Conservation (phyloP, 768 basidiomycete species). For the Suillus decipiens region DNA sequence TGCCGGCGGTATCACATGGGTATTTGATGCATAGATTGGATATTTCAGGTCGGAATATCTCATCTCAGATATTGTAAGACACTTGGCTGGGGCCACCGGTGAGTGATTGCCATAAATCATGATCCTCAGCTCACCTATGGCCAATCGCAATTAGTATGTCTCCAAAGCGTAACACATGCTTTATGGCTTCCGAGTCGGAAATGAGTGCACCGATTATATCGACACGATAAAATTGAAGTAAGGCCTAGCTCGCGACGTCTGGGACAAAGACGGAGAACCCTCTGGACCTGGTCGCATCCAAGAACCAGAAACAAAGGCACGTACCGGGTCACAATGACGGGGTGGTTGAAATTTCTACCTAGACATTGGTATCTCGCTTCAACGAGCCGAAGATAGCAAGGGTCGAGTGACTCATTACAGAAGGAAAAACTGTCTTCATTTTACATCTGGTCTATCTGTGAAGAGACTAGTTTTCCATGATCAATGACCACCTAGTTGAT, state of each 20-base stretch:
- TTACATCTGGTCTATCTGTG: too few species aligned
- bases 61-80: neutral
- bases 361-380: too few species aligned
- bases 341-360: too few species aligned
- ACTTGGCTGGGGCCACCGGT: neutral
- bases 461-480: too few species aligned
- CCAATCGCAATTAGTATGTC: neutral
- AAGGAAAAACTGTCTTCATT: too few species aligned
- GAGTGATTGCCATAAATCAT: neutral
- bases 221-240: neutral
- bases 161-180: neutral
- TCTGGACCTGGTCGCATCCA: neutral
- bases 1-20: too few species aligned
- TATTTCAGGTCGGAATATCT: neutral
- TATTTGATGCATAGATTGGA: too few species aligned
- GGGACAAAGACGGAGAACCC: slow-evolving; percentile 3
- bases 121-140: neutral
- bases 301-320: neutral
- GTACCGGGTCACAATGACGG: too few species aligned
- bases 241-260: neutral
- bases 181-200: neutral
- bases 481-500: too few species aligned
- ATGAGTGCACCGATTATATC: neutral
- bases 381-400: too few species aligned
- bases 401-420: too few species aligned